These are phyloP conservation scores for Clonostachys solani DNA, from an alignment of 2,329 filamentous ascomycete genomes.

Conservation along the genomic window DNA sequence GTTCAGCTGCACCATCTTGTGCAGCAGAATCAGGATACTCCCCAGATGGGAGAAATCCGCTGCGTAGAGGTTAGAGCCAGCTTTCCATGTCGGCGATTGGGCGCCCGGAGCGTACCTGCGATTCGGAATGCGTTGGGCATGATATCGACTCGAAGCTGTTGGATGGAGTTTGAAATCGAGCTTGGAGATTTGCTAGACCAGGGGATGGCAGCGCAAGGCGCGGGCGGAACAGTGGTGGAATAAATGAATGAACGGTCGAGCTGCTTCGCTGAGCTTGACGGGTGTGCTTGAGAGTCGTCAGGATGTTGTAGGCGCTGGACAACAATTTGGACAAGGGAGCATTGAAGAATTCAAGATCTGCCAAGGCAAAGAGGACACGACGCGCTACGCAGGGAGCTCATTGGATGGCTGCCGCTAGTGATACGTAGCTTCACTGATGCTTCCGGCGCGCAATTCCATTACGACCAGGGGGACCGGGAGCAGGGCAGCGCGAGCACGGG, in stretches of 20 bases:
- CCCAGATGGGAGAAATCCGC: slow-evolving; percentile 93
- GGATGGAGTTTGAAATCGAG: neutral
- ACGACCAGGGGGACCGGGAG: neutral
- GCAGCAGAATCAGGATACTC: slow-evolving; percentile 90
- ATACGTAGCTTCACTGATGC: no score
- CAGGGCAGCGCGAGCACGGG: no score
- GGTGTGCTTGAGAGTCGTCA: neutral
- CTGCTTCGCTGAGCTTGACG: neutral
- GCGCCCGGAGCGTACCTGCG: slow-evolving; percentile 35
- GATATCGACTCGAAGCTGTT: neutral
- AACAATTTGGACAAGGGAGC: neutral
- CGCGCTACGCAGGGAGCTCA: slow-evolving; percentile 9
- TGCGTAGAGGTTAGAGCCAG: slow-evolving; percentile 26
- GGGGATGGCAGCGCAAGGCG: neutral
- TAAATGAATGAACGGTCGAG: neutral
- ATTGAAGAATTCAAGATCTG: no score
- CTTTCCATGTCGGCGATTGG: neutral
- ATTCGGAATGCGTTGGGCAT: slow-evolving; percentile 55
- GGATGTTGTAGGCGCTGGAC: slow-evolving; percentile 2
- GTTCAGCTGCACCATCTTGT: slow-evolving; percentile 93
- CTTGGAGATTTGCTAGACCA: neutral
- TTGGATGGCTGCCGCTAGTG: slow-evolving; percentile 4
- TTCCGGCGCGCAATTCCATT: no score
- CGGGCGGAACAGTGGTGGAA: neutral
- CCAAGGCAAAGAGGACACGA: slow-evolving; percentile 12